phyloP scores from a whole-genome alignment of 1,284 basidiomycete genomes.

The Apiotrichum veenhuisii region DNA sequence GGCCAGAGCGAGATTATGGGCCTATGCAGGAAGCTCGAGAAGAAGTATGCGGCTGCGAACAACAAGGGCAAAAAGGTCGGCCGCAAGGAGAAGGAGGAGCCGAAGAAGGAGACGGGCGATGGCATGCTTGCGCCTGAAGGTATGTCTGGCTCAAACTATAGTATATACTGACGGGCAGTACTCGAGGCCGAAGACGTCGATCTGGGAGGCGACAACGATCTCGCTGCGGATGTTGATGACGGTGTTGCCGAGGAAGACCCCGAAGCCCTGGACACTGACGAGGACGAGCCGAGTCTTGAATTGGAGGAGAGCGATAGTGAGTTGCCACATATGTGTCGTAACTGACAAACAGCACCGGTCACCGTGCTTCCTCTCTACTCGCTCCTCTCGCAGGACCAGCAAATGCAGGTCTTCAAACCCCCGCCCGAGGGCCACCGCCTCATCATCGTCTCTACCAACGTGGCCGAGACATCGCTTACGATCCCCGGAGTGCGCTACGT shows the following conservation, averaged over 20 bases:
- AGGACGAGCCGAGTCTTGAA: slow-evolving; percentile 46
- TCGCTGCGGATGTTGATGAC: slow-evolving; percentile 53
- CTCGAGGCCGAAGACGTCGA: slow-evolving; percentile 51
- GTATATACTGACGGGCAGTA: slow-evolving; percentile 29
- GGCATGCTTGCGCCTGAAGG: slow-evolving; percentile 30
- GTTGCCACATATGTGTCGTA: slow-evolving; percentile 8
- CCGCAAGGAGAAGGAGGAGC: slow-evolving; percentile 34
- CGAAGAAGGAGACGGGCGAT: slow-evolving; percentile 9
- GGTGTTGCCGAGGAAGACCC: slow-evolving; percentile 48
- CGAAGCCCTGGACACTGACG: slow-evolving; percentile 50
- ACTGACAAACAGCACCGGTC: slow-evolving; percentile 56
- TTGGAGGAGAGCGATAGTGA: slow-evolving; percentile 50
- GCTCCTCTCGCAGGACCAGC: slow-evolving; percentile 65
- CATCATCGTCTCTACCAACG: slow-evolving; percentile 71
- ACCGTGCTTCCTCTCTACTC: slow-evolving; percentile 73
- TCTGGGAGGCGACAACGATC: slow-evolving; percentile 46
- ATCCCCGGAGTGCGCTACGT: slow-evolving; percentile 74
- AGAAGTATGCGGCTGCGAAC: slow-evolving; percentile 67
- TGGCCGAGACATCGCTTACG: slow-evolving; percentile 73
- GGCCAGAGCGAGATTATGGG: slow-evolving; percentile 72
- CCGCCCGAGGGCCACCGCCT: slow-evolving; percentile 63
- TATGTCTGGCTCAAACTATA: slow-evolving; percentile 54
- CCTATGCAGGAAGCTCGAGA: slow-evolving; percentile 68
- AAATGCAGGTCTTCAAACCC: slow-evolving; percentile 67
- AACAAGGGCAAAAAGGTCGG: slow-evolving; percentile 50